phyloP scores from a whole-genome alignment of 768 basidiomycete genomes.

The Cystoderma amianthinum region DNA sequence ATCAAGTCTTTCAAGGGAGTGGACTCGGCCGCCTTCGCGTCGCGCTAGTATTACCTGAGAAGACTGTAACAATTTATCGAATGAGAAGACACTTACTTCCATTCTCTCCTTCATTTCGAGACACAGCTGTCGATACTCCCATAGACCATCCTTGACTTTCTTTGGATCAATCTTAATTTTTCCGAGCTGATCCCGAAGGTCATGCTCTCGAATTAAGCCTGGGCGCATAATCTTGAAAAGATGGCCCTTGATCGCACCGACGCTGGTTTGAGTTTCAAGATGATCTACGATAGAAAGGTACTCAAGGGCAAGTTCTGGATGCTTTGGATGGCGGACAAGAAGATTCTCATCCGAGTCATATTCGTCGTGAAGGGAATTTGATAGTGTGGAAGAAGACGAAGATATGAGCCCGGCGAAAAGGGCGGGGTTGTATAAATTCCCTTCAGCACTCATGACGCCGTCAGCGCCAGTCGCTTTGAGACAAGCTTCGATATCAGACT shows the following conservation, averaged over 20 bases:
- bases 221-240: constrained; percentile 90
- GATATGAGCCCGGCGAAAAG: constrained; percentile 44
- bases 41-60: constrained; percentile 29
- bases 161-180: constrained; percentile 24
- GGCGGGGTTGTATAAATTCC: constrained; percentile 88
- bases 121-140: constrained; percentile 46
- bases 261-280: constrained; percentile 62
- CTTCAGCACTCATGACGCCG: constrained; percentile 94
- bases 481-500: constrained; percentile 76
- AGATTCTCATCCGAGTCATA: constrained; percentile 21
- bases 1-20: constrained; percentile 21
- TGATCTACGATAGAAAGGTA: constrained; percentile 76
- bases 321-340: constrained; percentile 45
- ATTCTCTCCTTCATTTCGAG: constrained; percentile 54
- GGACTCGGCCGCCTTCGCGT: constrained; percentile 29
- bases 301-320: constrained; percentile 69
- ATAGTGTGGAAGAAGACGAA: constrained; percentile 6
- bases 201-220: constrained; percentile 55
- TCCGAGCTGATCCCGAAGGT: constrained; percentile 71
- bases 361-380: constrained; percentile 9
- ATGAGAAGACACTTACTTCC: constrained; percentile 20
- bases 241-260: constrained; percentile 84
- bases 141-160: constrained; percentile 19
- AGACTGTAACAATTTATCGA: neutral
- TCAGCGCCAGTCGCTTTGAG: constrained; percentile 82